Evolutionary conservation across 2,329 filamentous ascomycete genomes (phyloP).

Genomic region (Pezicula rhizophila): DNA sequence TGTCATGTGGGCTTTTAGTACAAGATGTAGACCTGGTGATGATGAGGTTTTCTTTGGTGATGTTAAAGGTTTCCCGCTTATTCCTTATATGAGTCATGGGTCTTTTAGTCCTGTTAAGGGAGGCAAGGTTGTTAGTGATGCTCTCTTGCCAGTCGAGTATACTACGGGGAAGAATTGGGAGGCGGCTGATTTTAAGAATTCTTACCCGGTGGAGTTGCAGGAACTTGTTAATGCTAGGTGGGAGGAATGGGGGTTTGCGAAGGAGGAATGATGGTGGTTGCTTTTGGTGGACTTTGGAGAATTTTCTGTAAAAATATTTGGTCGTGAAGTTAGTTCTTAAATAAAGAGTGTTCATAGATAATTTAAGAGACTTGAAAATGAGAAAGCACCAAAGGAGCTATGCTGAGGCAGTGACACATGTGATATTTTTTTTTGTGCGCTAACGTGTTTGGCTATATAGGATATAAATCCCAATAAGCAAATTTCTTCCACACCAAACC

Average conservation of each 20-base stretch:
- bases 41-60: constrained; percentile 42
- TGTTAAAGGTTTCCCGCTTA: constrained; percentile 35
- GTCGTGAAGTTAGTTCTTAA: too few relatives aligned
- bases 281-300: too few relatives aligned
- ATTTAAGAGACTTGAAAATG: too few relatives aligned
- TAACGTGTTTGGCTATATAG: too few relatives aligned
- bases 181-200: constrained; percentile 27
- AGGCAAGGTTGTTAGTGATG: constrained; percentile 42
- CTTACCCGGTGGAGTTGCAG: constrained; percentile 34
- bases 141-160: constrained; percentile 37
- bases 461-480: too few relatives aligned
- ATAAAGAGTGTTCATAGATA: too few relatives aligned
- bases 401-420: too few relatives aligned
- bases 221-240: constrained; percentile 32
- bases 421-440: too few relatives aligned
- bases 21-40: constrained; percentile 37
- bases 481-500: too few relatives aligned
- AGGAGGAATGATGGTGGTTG: not conserved
- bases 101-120: constrained; percentile 26
- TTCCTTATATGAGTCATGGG: constrained; percentile 42
- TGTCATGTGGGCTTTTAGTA: constrained; percentile 43
- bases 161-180: constrained; percentile 28
- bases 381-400: too few relatives aligned
- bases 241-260: constrained; percentile 24
- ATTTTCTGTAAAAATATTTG: too few relatives aligned